phyloP scores from a whole-genome alignment of 441 rosid genomes.

The Gossypium trilobum region DNA sequence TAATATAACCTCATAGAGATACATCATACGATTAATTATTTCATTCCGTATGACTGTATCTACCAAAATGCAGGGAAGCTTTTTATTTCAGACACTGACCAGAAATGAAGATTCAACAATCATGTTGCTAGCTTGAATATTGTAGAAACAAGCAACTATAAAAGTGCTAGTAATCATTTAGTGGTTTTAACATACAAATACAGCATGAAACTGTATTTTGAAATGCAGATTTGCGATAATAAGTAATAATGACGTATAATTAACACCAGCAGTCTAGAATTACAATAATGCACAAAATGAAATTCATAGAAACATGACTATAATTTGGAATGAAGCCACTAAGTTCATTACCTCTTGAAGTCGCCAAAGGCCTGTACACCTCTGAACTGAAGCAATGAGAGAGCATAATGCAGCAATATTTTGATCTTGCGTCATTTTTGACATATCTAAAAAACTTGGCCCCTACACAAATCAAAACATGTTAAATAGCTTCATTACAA shows the following conservation, averaged over 20 bases:
- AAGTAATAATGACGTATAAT: neutral
- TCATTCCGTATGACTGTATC: neutral
- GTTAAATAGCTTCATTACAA: conserved; percentile 15
- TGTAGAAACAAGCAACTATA: neutral
- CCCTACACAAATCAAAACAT: conserved; percentile 48
- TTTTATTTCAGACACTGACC: conserved; percentile 1
- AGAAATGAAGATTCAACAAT: neutral
- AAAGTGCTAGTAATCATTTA: neutral
- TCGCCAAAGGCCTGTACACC: conserved; percentile 78
- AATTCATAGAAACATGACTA: neutral
- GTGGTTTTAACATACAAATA: neutral
- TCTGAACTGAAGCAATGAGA: conserved; percentile 65
- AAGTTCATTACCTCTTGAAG: conserved; percentile 59
- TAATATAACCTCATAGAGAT: neutral
- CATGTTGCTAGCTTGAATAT: neutral
- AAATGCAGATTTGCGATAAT: neutral
- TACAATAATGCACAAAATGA: conserved; percentile 4
- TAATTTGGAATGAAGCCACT: conserved; percentile 8
- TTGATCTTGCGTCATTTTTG: conserved; percentile 40
- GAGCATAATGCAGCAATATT: conserved; percentile 46
- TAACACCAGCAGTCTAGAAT: neutral
- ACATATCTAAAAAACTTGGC: conserved; percentile 40
- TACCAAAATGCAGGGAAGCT: neutral
- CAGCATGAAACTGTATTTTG: neutral
- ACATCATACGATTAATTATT: conserved; percentile 1